Evolutionary conservation across 2,329 filamentous ascomycete species (phyloP).

Genomic region (Cordyceps tenuipes): DNA sequence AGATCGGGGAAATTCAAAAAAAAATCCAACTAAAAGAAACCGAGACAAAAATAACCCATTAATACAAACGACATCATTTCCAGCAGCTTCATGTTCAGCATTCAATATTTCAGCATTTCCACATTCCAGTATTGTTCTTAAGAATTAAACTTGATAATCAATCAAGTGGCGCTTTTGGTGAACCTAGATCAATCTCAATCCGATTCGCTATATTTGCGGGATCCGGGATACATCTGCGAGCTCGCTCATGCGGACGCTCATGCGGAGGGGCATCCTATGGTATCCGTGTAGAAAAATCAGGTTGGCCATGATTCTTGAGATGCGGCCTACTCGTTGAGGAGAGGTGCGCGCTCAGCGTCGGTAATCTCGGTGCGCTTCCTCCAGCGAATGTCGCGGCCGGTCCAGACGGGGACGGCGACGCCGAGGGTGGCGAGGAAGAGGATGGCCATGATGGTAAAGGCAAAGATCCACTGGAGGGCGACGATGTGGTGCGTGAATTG

Average conservation of each 20-base stretch:
- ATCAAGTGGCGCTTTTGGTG: not conserved
- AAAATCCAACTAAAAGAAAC: not conserved
- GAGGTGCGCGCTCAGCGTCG: conserved; percentile 53
- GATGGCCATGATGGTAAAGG: conserved; percentile 70
- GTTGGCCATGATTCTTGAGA: not conserved
- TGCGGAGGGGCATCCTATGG: too few species aligned
- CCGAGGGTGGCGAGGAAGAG: conserved; percentile 62
- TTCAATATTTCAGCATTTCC: not conserved
- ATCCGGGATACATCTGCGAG: too few species aligned
- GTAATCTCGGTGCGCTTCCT: conserved; percentile 29
- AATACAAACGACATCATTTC: not conserved
- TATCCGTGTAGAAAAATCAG: not conserved
- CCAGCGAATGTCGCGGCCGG: conserved; percentile 49
- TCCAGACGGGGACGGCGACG: conserved; percentile 55
- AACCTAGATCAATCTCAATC: not conserved
- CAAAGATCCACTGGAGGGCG: conserved; percentile 88
- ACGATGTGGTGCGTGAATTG: conserved; percentile 68
- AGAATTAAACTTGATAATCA: too few species aligned
- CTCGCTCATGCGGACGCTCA: too few species aligned
- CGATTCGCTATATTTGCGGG: not conserved
- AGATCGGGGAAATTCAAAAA: not conserved
- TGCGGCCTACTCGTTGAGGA: conserved; percentile 37
- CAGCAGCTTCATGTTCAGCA: not conserved
- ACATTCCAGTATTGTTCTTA: not conserved
- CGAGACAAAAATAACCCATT: not conserved